Base-by-base conservation (phyloP, 2,329 filamentous ascomycete genomes). In the Corynespora cassiicola region DNA sequence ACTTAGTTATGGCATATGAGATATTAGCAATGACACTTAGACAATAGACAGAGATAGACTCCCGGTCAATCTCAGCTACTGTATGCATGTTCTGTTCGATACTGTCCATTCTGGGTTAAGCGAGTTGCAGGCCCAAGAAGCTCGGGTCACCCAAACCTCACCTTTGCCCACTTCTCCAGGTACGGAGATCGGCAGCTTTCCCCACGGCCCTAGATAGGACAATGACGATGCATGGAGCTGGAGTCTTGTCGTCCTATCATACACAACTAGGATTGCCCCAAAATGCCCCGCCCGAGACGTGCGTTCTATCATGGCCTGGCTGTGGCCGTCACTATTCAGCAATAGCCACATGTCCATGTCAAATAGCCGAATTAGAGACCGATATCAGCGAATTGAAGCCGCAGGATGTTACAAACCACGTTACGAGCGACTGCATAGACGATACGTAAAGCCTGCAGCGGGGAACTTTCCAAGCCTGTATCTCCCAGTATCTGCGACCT, bases 31-130 rank as follows among this genome's bases (percentile, higher is more conserved):
- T 26, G 39, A 35, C 26, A 18, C 31, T 55, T 53, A 53, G 42
- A 54, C 16, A 50, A 46, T 62, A 51, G 49, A 52, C 43, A 41
- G 44, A 55, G 47, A 56, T 55, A 56, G 54, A 42, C 42, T 25
- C 16, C 34, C 40, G 33, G 40, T 18, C 17, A 24, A 19, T n/a
- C n/a, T n/a, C n/a, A n/a, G 31, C 29, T 31, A 17, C n/a, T 38
- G 25, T 42, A 54, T 56, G 59, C 52, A 52, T 28, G 20, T 32
- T 25, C 24, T 60, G 58, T 50, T 21, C 36, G 43, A 31, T 52
- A 56, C 36, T 55, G 41, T 39, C 55, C 45, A 31, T 36, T 55
- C 40, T 37, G 25, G 47, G 47, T 49, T 56, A 54, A 52, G 52
- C 47, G 51, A 35, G 28, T 16, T 38, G 31, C 16, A 24, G 28